These are phyloP conservation scores for Retiboletus flavoniger DNA, from an alignment of 1,284 basidiomycete species.

Conservation along the genomic window DNA sequence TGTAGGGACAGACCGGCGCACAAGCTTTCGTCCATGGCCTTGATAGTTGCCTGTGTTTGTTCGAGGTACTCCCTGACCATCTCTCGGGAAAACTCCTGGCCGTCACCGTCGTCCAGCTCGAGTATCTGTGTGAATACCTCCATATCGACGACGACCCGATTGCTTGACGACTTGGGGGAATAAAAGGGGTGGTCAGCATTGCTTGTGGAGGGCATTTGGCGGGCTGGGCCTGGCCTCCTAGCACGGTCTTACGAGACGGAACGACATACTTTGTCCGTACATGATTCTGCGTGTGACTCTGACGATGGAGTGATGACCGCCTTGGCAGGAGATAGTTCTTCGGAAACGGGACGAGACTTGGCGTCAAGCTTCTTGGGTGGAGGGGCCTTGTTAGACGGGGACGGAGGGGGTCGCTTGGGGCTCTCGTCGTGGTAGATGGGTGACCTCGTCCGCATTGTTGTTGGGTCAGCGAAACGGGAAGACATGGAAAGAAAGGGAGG, in stretches of 20 bases:
- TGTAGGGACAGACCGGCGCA: constrained; percentile 45
- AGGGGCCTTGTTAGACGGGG: constrained; percentile 33
- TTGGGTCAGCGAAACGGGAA: constrained; percentile 31
- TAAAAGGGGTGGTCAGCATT: constrained; percentile 12
- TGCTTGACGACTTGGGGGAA: constrained; percentile 13
- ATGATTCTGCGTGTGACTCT: constrained; percentile 23
- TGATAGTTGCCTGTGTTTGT: constrained; percentile 75
- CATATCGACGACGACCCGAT: constrained; percentile 58
- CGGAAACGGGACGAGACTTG: constrained; percentile 35
- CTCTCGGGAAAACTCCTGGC: constrained; percentile 72
- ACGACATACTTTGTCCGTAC: constrained; percentile 29
- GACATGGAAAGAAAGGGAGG: constrained; percentile 23
- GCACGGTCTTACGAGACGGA: neutral
- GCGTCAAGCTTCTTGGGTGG: constrained; percentile 33
- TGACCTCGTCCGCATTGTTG: constrained; percentile 33
- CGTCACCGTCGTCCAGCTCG: constrained; percentile 85
- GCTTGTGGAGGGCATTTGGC: neutral
- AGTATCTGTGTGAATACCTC: constrained; percentile 83
- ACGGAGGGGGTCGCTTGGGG: constrained; percentile 33
- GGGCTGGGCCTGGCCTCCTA: neutral
- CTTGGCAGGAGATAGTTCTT: constrained; percentile 23
- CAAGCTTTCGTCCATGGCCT: constrained; percentile 77
- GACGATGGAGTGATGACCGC: constrained; percentile 2
- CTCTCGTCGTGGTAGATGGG: constrained; percentile 32
- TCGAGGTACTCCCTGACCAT: constrained; percentile 83